Evolutionary conservation across 345 rosid species (phyloP), one percentile per base, ranked within the genome.

Genomic region (Brassica nigra): DNA sequence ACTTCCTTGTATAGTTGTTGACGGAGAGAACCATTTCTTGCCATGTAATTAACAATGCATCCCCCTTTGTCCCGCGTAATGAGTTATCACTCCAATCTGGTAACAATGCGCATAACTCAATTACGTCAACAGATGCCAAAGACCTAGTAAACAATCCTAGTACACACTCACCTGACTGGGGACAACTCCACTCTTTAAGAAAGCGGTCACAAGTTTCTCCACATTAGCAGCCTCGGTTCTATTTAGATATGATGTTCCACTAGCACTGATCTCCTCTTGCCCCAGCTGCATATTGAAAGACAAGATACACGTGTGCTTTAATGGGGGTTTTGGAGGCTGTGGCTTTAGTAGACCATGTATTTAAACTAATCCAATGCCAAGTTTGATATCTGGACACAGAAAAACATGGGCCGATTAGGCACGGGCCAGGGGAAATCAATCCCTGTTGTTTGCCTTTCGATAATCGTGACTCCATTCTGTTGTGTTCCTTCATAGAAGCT

Each of bases 361-460:
- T 66, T 6, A 1, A 74, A 42, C 27, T 23, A 31, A 30, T 52
- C 52, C 52, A 33, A 3, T 44, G 61, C 27, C 10, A 75, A 58
- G 52, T 71, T 49, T 11, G 10, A 55, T 84, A 96, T 97, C 98
- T 96, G 99, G 64, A 96, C 99, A 86, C 93, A 93, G 75, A 96
- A 96, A 85, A 96, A 92, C 99, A 96, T 93, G 77, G 99, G 98
- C 11, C 98, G 91, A 82, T 90, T 93, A 36, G 98, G 98, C 72
- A 92, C 97, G 59, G 99, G 99, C 99, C 99, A 96, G 28, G 98
- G 97, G 81, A 96, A 96, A 87, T 93, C 99, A 81, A 96, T 93
- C 78, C 99, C 97, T n/a, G 92, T 77, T 44, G 95, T 86, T 77
- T 89, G 99, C 88, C 99, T 86, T 80, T 96, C 99, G 74, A 88